A percentile compares a stretch with the other conserved stretches of the same genome.
Evolutionary conservation across 352 stramenopile species (phyloP).

Genomic region (Pythium rhizo-oryzae): DNA sequence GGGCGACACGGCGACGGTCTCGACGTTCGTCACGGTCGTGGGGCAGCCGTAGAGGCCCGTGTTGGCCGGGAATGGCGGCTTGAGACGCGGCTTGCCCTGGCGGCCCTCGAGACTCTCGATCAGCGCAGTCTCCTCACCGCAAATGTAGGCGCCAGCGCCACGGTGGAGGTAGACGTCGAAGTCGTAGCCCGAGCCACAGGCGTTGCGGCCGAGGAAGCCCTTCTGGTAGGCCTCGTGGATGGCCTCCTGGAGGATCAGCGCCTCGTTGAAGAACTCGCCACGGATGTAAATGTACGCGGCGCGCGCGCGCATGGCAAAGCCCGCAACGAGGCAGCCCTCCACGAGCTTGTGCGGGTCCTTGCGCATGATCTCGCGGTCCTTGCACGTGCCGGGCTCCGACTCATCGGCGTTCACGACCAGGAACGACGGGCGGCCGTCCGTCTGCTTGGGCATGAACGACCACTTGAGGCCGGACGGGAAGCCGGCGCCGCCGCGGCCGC

Average conservation of each 20-base stretch:
- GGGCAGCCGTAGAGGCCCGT: conserved; percentile 99
- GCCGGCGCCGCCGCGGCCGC: conserved; percentile 97
- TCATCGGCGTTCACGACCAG: conserved; percentile 99
- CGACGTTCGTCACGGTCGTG: conserved; percentile 99
- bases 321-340: conserved; percentile 97
- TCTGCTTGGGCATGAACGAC: conserved; percentile 99
- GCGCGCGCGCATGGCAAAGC: conserved; percentile 98
- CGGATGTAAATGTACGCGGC: conserved; percentile 99
- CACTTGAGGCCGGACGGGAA: conserved; percentile 99
- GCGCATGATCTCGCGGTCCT: conserved; percentile 99
- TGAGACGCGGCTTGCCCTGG: conserved; percentile 97
- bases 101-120: conserved; percentile 98
- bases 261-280: conserved; percentile 99
- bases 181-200: conserved; percentile 98
- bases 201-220: conserved; percentile 97
- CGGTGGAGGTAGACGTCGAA: conserved; percentile 99
- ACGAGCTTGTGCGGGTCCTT: conserved; percentile 99
- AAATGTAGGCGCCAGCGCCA: conserved; percentile 99
- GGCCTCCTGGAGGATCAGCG: conserved; percentile 97
- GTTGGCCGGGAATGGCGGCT: conserved; percentile 99
- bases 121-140: conserved; percentile 98
- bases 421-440: conserved; percentile 98
- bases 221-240: conserved; percentile 99
- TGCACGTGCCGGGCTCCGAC: conserved; percentile 99
- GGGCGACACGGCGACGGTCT: conserved; percentile 98